A percentile compares a stretch with the other conserved stretches of the same genome.
phyloP scores from a whole-genome alignment of 345 rosid species.

The Chamaenerion angustifolium region DNA sequence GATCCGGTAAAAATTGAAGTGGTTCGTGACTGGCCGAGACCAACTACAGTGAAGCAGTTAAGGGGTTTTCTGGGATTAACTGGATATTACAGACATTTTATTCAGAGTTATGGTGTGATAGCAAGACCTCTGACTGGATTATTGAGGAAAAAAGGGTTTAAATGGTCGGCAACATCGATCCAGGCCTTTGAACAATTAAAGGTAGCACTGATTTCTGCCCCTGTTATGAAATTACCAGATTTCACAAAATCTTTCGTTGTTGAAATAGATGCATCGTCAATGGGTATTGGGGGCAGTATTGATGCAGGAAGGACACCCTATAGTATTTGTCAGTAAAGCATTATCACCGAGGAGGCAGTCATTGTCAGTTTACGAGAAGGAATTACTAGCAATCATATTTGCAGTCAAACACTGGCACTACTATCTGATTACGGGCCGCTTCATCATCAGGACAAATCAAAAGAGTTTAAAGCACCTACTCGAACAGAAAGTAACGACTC shows the following conservation, averaged over 20 bases:
- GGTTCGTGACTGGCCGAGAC: neutral
- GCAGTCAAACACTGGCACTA: neutral
- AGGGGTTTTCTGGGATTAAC: slow-evolving; percentile 1
- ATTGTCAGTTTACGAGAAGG: slow-evolving; percentile 1
- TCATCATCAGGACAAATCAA: slow-evolving; percentile 1
- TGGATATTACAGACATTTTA: neutral
- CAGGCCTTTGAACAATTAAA: neutral
- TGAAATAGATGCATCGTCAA: neutral
- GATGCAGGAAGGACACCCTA: neutral
- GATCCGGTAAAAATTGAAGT: neutral
- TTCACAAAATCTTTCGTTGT: neutral
- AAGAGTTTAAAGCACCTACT: neutral
- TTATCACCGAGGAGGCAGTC: neutral
- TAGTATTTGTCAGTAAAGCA: neutral
- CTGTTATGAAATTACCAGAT: neutral
- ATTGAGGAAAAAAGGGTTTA: neutral
- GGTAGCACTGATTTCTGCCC: neutral
- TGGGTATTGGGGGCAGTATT: neutral
- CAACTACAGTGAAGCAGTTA: neutral
- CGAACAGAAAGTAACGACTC: neutral
- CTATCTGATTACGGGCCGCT: neutral
- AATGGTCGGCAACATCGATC: neutral
- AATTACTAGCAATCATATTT: neutral
- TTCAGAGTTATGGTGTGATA: neutral
- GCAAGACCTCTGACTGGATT: neutral